Evolutionary conservation across 2,329 filamentous ascomycete species (phyloP).

Genomic region (Colletotrichum simmondsii): DNA sequence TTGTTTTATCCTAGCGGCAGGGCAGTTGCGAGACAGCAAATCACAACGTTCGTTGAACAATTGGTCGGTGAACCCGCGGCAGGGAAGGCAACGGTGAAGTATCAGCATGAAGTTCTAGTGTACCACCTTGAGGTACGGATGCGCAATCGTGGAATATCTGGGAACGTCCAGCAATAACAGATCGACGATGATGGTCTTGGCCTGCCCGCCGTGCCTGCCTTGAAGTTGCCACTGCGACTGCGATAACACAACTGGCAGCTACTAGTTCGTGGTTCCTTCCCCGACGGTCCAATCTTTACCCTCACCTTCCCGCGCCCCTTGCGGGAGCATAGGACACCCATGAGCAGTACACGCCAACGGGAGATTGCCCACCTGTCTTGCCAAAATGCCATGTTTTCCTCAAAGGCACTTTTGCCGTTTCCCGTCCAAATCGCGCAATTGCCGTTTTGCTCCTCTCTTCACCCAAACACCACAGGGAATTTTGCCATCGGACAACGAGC

Average conservation of each 20-base stretch:
- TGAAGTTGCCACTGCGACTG: conserved; percentile 13
- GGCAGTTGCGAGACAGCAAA: background rate
- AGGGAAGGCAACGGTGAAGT: conserved; percentile 6
- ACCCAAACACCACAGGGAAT: background rate
- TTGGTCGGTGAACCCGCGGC: background rate
- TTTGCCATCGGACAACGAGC: background rate
- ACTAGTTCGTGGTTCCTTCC: background rate
- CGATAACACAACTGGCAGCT: conserved; percentile 8
- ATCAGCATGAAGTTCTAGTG: conserved; percentile 24
- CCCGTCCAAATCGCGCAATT: background rate
- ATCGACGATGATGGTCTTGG: conserved; percentile 28
- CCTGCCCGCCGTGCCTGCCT: background rate
- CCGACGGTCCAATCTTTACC: background rate
- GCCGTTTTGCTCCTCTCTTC: background rate
- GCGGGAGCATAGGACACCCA: background rate
- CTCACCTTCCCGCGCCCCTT: background rate
- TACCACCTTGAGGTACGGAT: conserved; percentile 6
- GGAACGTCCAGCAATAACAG: conserved; percentile 15
- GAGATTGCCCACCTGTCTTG: background rate
- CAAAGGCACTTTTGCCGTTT: conserved; percentile 22
- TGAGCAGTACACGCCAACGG: background rate
- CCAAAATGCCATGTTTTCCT: conserved; percentile 30
- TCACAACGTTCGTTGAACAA: background rate
- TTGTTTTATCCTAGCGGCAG: background rate
- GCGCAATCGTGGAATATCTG: background rate